phyloP scores from a whole-genome alignment of 225 moss, liverwort and hornwort species.

The Polytrichum formosum region DNA sequence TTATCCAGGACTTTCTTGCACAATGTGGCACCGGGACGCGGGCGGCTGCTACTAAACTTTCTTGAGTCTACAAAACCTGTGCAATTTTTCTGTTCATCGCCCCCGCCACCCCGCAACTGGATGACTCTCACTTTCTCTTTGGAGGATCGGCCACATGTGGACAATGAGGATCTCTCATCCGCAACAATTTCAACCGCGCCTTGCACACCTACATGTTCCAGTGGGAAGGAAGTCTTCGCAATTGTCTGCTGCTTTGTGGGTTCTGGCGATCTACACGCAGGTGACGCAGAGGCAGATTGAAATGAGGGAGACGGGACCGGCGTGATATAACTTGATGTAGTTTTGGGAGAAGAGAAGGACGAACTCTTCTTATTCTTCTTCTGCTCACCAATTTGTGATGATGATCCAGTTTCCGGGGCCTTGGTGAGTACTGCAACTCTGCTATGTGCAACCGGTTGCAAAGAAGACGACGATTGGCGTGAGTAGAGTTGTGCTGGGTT shows the following conservation, averaged over 20 bases:
- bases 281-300: conserved; percentile 14
- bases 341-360: too few species aligned
- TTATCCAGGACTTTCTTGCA: neutral
- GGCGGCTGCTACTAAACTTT: neutral
- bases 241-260: neutral
- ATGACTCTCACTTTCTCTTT: neutral
- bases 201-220: neutral
- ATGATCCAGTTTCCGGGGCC: neutral
- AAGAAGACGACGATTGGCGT: neutral
- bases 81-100: neutral
- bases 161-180: neutral
- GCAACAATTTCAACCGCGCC: conserved; percentile 9
- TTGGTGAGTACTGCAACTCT: neutral
- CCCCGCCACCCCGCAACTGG: neutral
- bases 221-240: neutral
- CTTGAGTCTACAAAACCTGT: neutral
- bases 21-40: too few species aligned
- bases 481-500: neutral
- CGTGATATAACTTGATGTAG: neutral
- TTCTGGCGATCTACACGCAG: conserved; percentile 13
- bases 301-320: neutral
- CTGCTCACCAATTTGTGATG: neutral
- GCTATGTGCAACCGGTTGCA: too few species aligned
- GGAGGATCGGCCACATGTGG: neutral
- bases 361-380: neutral